Base-by-base conservation (phyloP, 768 basidiomycete species). In the Russula sp. region DNA sequence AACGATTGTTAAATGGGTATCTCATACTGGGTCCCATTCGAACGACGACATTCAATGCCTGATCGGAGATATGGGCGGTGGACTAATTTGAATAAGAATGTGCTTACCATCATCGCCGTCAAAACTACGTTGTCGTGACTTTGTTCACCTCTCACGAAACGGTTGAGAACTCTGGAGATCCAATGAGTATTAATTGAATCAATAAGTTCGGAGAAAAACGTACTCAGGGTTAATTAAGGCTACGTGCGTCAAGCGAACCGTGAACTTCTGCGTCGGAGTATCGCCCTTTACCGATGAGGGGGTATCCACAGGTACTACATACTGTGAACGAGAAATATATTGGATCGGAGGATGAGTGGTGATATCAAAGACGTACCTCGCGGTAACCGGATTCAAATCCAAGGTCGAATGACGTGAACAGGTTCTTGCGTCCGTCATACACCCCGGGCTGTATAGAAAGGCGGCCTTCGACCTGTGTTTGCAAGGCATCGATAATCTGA, bases 171-270 rank as follows among this genome's bases (percentile, higher is more conserved):
- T 65, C 89, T 90, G 60, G 13, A 58, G 64, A 46, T 18, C 56
- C 8, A 7, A 8, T 29, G 5, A 29, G 35, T 7, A 56, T 29
- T 20, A 32, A 6, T 38, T 34, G 58, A 7, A 42, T 58, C 54
- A 65, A 35, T 63, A 76, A 72, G 73, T 65, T 60, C n/a, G 18
- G 36, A 25, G 50, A 55, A 53, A 18, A 10, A 88, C 70, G 75
- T 86, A 56, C 86, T 98, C 60, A 83, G 97, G 73, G 85, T 98
- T 63, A 88, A 98, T 75, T 79, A 95, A 67, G 77, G 85, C 63
- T 78, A 91, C 74, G 70, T 89, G 63, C 74, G 84, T 73, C 75
- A 92, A 67, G 39, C 74, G 77, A 42, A 92, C 79, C 66, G 84
- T 2, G 25, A 29, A 29, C 25, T 29, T 29, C 25, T 29, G 25